phyloP scores from a whole-genome alignment of 1,284 basidiomycete genomes.

The Ceratobasidium sp. region DNA sequence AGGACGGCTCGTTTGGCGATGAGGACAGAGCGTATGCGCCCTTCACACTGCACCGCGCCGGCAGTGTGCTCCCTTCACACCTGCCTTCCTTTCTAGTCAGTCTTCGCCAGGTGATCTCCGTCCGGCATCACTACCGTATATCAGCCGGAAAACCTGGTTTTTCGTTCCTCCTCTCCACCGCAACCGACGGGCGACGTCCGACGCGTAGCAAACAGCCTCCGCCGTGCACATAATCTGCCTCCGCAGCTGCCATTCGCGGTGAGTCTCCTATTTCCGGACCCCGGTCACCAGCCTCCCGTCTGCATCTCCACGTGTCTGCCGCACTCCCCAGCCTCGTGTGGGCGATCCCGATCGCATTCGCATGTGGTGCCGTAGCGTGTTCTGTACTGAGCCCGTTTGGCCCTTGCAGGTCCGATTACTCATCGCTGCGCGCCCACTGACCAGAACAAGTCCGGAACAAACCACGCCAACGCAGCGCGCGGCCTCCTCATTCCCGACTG shows the following conservation, averaged over 20 bases:
- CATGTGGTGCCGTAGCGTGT: background rate
- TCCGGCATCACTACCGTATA: slow-evolving; percentile 19
- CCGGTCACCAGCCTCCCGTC: background rate
- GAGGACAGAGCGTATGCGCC: slow-evolving; percentile 20
- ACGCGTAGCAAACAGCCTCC: background rate
- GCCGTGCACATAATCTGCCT: background rate
- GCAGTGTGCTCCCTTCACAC: background rate
- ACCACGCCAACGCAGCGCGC: slow-evolving; percentile 1
- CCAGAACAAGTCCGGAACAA: slow-evolving; percentile 14
- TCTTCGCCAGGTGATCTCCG: slow-evolving; percentile 31
- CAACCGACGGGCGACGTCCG: slow-evolving; percentile 16
- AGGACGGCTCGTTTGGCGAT: background rate
- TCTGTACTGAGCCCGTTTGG: slow-evolving; percentile 18
- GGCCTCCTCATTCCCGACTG: slow-evolving; percentile 21
- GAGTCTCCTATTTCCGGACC: slow-evolving; percentile 15
- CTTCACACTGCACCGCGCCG: background rate
- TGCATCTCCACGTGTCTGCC: slow-evolving; percentile 21
- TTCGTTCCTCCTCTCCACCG: slow-evolving; percentile 9
- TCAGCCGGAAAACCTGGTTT: slow-evolving; percentile 10
- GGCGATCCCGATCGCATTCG: slow-evolving; percentile 11
- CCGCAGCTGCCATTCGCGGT: background rate
- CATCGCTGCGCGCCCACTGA: slow-evolving; percentile 6
- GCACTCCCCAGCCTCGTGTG: slow-evolving; percentile 7
- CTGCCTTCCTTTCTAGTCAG: slow-evolving; percentile 29
- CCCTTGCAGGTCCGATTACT: slow-evolving; percentile 7